Base-by-base conservation (phyloP, 2,329 filamentous ascomycete genomes). In the Neocatenulostroma microsporum region DNA sequence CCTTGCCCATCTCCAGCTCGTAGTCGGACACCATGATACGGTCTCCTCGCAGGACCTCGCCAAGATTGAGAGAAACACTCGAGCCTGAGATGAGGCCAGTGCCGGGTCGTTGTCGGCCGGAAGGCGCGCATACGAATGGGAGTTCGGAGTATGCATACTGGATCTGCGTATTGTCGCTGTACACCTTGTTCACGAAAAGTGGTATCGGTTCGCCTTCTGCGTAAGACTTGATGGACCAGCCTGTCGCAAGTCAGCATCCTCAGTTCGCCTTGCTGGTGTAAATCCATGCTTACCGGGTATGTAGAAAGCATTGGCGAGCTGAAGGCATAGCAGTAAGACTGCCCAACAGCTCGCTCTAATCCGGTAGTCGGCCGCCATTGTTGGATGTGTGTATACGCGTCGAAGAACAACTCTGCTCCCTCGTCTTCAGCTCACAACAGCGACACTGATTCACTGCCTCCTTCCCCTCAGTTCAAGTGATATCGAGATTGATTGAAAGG, bases 141-240 rank as follows among this genome's bases (percentile, higher is more conserved):
- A 93, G 77, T 51, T 91, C 83, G 58, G 82, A 84, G 66, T 89
- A 94, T 49, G 85, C 85, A 74, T 87, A 93, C 60, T 93, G 85
- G n/a, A 94, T 68, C 58, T 91, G 82, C 6, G 84, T 91, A 53
- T 84, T 80, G 62, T 93, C 86, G 37, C 85, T 93, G 62, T 88
- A 93, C 51, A 88, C 80, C 61, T 94, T 94, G 67, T 94, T 94
- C 47, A 91, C 83, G 38, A 89, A 78, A n/a, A 94, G 70, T 1
- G 86, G 85, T 25, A 94, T 82, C 9, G 77, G 69, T 50, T 93
- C 82, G 58, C 77, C 74, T 46, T 87, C 76, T 47, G 72, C 72
- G 58, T 93, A 93, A 54, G 77, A 85, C 56, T 80, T 82, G 55
- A 88, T 78, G 5, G 86, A 93, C 72, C 83, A 91, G 48, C 86